A percentile compares a stretch with the other conserved stretches of the same genome.
phyloP scores from a whole-genome alignment of 176 grass and related monocot species.

The Dactylis glomerata region DNA sequence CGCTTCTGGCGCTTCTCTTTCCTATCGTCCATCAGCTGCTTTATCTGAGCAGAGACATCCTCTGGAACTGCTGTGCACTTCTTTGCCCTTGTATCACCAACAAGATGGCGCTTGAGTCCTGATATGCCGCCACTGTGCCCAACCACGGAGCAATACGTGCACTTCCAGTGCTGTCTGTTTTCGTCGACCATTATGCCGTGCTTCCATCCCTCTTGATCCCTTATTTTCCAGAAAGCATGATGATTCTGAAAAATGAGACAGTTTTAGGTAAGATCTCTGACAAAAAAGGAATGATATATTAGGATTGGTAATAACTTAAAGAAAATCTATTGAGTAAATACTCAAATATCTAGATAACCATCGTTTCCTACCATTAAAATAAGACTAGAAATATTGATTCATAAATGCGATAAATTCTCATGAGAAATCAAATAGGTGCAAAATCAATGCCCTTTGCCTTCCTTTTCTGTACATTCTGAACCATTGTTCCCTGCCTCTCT shows the following conservation, averaged over 20 bases:
- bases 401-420: background rate
- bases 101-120: background rate
- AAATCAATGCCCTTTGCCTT: background rate
- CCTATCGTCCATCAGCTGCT: background rate
- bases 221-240: constrained; percentile 6
- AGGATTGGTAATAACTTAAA: background rate
- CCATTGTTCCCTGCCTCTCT: background rate
- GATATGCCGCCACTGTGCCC: background rate
- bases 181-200: constrained; percentile 26
- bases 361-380: background rate
- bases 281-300: background rate
- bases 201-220: constrained; percentile 29
- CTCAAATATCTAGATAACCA: background rate
- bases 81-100: background rate
- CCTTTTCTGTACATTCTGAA: background rate
- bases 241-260: background rate
- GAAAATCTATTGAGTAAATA: background rate
- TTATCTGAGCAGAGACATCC: constrained; percentile 25
- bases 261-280: background rate
- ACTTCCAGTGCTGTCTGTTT: constrained; percentile 48
- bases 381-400: background rate
- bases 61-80: constrained; percentile 44
- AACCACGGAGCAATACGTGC: constrained; percentile 48
- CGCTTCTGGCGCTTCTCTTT: background rate
- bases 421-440: background rate